Evolutionary conservation across 179 eudicot genomes (phyloP), one percentile per base, ranked within the genome.

Genomic region (Pouteria campechiana): DNA sequence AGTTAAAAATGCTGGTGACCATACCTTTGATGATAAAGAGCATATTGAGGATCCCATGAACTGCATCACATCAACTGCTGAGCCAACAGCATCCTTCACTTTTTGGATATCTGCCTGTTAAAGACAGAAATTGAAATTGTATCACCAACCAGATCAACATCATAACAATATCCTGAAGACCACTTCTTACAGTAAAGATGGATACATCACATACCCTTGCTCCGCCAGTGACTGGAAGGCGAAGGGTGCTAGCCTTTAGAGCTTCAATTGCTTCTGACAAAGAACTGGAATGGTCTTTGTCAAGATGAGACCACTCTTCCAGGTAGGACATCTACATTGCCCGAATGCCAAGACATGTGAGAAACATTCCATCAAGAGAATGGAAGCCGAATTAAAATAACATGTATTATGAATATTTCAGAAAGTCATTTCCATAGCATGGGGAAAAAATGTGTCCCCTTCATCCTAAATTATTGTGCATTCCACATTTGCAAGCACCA

Each of bases 231-330:
- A 87, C 85, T 31, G 99, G 99, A 60, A 92, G 96, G 34, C 99
- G 92, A 44, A 92, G 93, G 47, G 99, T 92, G 81, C 96, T 92
- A 57, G 94, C 96, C 68, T 71, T 87, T 55, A 92, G 68, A 46
- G 99, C 84, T 73, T 75, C 86, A 36, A 70, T 92, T 58, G 94
- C 92, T 64, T 88, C 94, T 32, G 69, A 79, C 73, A 92, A 50
- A 41, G 96, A 78, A 54, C 55, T 61, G 24, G 71, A 69, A 60
- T 87, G 92, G 17, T 69, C 93, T 65, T 68, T 59, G 50, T 87
- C 99, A 34, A 87, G 58, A 48, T 63, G 80, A 50, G 85, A 76
- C 99, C 99, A 92, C 29, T 77, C 85, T 68, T 87, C 99, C 61
- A 92, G 66, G 68, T 52, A 73, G 12, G 61, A 52, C 27, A 83